Evolutionary conservation across 805 yeast species (phyloP).

Genomic region (Danielozyma ontarioensis): DNA sequence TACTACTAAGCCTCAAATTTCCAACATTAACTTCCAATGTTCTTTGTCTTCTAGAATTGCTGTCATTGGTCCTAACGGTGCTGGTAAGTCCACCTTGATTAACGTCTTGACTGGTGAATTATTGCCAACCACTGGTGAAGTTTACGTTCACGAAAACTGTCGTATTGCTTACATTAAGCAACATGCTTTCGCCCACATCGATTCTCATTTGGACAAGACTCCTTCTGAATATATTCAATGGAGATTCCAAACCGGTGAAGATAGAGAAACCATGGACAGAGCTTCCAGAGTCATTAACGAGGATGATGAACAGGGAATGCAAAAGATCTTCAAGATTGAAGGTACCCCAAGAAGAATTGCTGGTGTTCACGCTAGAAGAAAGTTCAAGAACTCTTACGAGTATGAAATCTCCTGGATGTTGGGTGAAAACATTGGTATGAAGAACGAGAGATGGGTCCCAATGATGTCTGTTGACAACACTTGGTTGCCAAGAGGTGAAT

Average conservation of each 20-base stretch:
- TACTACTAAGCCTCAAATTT: slow-evolving; percentile 91
- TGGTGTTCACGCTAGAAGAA: slow-evolving; percentile 94
- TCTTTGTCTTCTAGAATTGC: slow-evolving; percentile 99
- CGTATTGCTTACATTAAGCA: slow-evolving; percentile 99
- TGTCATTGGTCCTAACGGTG: slow-evolving; percentile 99
- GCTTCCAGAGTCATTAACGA: slow-evolving; percentile 98
- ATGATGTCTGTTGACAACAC: slow-evolving; percentile 99
- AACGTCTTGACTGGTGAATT: slow-evolving; percentile 99
- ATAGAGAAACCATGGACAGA: slow-evolving; percentile 99
- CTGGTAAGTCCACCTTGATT: slow-evolving; percentile 99
- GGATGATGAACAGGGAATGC: slow-evolving; percentile 96
- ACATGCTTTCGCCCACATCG: slow-evolving; percentile 99
- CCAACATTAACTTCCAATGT: slow-evolving; percentile 95
- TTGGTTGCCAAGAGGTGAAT: slow-evolving; percentile 99
- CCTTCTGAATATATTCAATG: slow-evolving; percentile 99
- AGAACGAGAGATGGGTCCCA: slow-evolving; percentile 98
- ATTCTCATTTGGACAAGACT: slow-evolving; percentile 97
- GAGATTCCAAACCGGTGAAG: slow-evolving; percentile 99
- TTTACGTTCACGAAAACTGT: slow-evolving; percentile 98
- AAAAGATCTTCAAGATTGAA: slow-evolving; percentile 98
- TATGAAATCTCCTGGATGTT: slow-evolving; percentile 96
- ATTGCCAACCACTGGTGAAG: slow-evolving; percentile 97
- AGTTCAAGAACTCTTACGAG: slow-evolving; percentile 99
- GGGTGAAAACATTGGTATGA: slow-evolving; percentile 99
- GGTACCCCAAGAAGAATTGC: slow-evolving; percentile 97